These are phyloP conservation scores for Tricholoma sp. DNA, from an alignment of 768 basidiomycete genomes.

Conservation along the genomic window DNA sequence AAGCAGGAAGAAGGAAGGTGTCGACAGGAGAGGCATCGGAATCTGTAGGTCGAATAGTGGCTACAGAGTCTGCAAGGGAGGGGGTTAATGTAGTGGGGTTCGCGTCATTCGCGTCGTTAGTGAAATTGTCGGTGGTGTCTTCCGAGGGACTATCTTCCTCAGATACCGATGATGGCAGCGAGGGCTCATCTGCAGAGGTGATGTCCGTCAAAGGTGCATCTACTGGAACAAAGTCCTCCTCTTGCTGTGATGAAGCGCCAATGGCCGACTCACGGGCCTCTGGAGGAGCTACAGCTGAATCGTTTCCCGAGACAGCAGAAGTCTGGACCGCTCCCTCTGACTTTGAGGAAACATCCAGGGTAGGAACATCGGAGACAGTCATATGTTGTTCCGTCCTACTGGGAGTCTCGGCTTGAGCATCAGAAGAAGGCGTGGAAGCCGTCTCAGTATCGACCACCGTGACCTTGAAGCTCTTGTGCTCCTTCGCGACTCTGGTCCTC, in stretches of 20 bases:
- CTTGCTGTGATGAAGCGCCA: not conserved
- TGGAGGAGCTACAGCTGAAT: not conserved
- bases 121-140: not conserved
- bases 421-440: not conserved
- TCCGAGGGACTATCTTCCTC: not conserved
- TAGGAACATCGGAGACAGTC: not conserved
- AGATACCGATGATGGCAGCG: not conserved
- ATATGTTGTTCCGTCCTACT: not conserved
- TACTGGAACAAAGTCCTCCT: not conserved
- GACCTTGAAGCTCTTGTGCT: conserved; percentile 12
- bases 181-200: not conserved
- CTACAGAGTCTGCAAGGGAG: conserved; percentile 13
- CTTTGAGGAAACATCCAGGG: not conserved
- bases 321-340: not conserved
- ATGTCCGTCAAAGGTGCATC: not conserved
- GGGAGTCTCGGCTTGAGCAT: not conserved
- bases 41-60: conserved; percentile 16
- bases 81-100: not conserved
- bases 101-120: not conserved
- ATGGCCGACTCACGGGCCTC: not conserved
- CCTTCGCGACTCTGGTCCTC: conserved; percentile 22
- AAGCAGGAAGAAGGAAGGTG: conserved; percentile 21
- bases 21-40: conserved; percentile 12
- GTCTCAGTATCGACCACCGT: not conserved
- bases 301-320: not conserved